Conservation (phyloP, 371 early-diverging fungal species). For the Haplosporangium sp. region DNA sequence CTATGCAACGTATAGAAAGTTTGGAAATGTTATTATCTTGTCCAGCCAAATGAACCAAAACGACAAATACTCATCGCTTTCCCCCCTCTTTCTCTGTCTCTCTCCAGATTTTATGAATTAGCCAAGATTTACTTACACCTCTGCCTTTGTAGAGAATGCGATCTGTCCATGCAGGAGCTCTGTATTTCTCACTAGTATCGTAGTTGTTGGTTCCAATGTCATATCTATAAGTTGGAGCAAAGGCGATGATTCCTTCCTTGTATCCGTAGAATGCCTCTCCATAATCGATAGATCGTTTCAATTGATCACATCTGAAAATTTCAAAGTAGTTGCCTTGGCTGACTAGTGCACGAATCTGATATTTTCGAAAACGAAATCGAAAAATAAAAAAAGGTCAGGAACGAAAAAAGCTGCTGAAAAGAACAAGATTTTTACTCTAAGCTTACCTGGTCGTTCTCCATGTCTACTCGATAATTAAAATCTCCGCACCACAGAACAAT, state of each 20-base stretch:
- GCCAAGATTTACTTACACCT: slow-evolving; percentile 39
- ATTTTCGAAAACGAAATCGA: neutral
- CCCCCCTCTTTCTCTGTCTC: no score
- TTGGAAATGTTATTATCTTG: neutral
- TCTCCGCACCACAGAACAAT: slow-evolving; percentile 91
- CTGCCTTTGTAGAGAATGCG: slow-evolving; percentile 78
- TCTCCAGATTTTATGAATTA: no score
- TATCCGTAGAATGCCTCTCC: slow-evolving; percentile 84
- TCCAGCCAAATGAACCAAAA: neutral
- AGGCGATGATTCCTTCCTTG: slow-evolving; percentile 82
- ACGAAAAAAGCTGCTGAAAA: neutral
- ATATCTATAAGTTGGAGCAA: slow-evolving; percentile 95
- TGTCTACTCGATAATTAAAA: slow-evolving; percentile 88
- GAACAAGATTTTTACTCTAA: no score
- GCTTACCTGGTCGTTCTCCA: slow-evolving; percentile 77
- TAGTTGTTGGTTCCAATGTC: slow-evolving; percentile 85
- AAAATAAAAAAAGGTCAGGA: neutral
- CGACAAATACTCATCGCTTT: no score
- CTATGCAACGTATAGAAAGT: slow-evolving; percentile 16
- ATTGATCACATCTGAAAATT: slow-evolving; percentile 66
- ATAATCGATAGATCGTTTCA: slow-evolving; percentile 70
- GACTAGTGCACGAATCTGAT: slow-evolving; percentile 29
- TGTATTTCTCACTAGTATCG: slow-evolving; percentile 89
- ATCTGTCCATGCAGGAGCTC: slow-evolving; percentile 94
- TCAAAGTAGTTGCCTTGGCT: slow-evolving; percentile 48